phyloP scores from a whole-genome alignment of 352 stramenopile genomes.

The Phytophthora sp. region DNA sequence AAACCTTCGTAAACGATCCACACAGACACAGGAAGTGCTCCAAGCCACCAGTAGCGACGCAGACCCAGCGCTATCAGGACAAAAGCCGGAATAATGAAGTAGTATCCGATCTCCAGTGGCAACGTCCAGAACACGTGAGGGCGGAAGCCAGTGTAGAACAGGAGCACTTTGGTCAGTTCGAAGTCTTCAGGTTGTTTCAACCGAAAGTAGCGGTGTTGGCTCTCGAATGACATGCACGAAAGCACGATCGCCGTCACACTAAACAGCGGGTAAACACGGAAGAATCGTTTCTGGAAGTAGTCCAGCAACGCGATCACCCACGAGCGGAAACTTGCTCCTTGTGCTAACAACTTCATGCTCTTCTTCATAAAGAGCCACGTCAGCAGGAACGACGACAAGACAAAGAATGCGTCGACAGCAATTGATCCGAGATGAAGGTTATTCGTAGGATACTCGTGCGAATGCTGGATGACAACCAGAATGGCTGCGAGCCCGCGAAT shows the following conservation, averaged over 20 bases:
- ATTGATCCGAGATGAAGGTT: slow-evolving; percentile 31
- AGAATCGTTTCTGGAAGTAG: slow-evolving; percentile 61
- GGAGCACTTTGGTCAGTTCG: slow-evolving; percentile 43
- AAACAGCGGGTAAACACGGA: slow-evolving; percentile 67
- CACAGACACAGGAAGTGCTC: slow-evolving; percentile 17
- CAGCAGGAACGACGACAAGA: slow-evolving; percentile 40
- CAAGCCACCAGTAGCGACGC: slow-evolving; percentile 37
- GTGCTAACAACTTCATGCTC: slow-evolving; percentile 36
- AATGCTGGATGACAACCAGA: slow-evolving; percentile 41
- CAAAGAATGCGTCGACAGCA: slow-evolving; percentile 51
- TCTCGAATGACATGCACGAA: slow-evolving; percentile 36
- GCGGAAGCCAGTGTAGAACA: slow-evolving; percentile 38
- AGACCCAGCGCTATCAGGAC: slow-evolving; percentile 32
- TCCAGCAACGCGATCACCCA: slow-evolving; percentile 38
- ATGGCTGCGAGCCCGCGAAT: slow-evolving; percentile 34
- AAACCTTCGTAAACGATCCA: slow-evolving; percentile 36
- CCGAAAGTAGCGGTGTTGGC: slow-evolving; percentile 39
- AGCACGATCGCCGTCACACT: slow-evolving; percentile 39
- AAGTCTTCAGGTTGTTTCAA: slow-evolving; percentile 37
- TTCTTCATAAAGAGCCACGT: slow-evolving; percentile 40
- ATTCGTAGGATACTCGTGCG: slow-evolving; percentile 18
- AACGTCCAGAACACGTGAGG: slow-evolving; percentile 50
- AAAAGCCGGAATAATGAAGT: slow-evolving; percentile 50
- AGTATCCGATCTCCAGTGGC: slow-evolving; percentile 35
- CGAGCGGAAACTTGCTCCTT: slow-evolving; percentile 13